Conservation (phyloP, 805 yeast species). For the Metschnikowia kofuensis region DNA sequence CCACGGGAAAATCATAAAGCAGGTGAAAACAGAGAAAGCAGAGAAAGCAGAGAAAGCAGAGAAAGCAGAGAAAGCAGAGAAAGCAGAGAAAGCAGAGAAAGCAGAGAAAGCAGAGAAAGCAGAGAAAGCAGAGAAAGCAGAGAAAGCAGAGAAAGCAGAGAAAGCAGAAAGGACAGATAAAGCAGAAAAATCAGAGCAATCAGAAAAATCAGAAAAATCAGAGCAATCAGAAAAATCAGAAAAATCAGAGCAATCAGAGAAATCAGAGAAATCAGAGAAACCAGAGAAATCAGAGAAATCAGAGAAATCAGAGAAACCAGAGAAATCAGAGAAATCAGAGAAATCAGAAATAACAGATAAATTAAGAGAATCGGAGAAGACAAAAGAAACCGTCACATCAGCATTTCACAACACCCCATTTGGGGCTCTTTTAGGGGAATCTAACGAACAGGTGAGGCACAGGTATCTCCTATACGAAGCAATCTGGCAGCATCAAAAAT, state of each 20-base stretch:
- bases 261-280: neutral
- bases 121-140: no score
- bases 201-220: neutral
- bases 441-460: constrained; percentile 17
- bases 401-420: constrained; percentile 21
- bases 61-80: neutral
- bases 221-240: no score
- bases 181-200: neutral
- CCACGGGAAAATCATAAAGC: neutral
- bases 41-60: neutral
- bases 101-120: no score
- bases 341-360: no score
- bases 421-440: constrained; percentile 22
- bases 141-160: neutral
- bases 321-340: no score
- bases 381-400: neutral
- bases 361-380: no score
- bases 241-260: neutral
- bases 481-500: constrained; percentile 30
- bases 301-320: neutral
- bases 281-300: neutral
- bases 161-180: neutral
- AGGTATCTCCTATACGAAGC: constrained; percentile 24
- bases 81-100: neutral
- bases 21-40: neutral